phyloP scores from a whole-genome alignment of 331 rosid genomes.

The Acacia pycnantha region DNA sequence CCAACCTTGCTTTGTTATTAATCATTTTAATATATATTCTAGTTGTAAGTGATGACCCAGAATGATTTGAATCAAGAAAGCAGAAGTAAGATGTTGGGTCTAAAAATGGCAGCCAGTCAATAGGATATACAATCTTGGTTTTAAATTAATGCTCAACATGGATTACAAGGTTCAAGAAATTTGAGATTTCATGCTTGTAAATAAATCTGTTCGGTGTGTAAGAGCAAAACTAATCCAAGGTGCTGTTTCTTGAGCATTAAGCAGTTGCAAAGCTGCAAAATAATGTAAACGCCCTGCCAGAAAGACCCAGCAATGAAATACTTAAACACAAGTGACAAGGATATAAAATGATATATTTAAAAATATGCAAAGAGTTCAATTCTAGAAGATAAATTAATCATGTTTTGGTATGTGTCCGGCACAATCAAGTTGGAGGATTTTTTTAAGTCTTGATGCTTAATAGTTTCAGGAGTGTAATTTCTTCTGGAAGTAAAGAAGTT shows the following conservation, averaged over 20 bases:
- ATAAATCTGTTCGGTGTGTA: background rate
- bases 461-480: background rate
- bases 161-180: background rate
- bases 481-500: background rate
- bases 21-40: background rate
- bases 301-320: background rate
- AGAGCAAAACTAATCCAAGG: background rate
- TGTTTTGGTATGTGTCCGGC: background rate
- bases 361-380: background rate
- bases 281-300: slow-evolving; percentile 5
- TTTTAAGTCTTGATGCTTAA: background rate
- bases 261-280: background rate
- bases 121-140: background rate
- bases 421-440: background rate
- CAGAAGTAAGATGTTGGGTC: background rate
- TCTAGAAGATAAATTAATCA: background rate
- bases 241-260: background rate
- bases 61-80: background rate
- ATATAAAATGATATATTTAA: background rate
- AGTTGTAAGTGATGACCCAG: background rate
- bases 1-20: background rate
- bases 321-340: background rate
- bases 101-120: background rate
- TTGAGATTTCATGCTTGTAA: background rate
- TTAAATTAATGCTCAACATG: background rate